Evolutionary conservation across 2,329 filamentous ascomycete species (phyloP).

Genomic region (Acephala macrosclerotiorum): DNA sequence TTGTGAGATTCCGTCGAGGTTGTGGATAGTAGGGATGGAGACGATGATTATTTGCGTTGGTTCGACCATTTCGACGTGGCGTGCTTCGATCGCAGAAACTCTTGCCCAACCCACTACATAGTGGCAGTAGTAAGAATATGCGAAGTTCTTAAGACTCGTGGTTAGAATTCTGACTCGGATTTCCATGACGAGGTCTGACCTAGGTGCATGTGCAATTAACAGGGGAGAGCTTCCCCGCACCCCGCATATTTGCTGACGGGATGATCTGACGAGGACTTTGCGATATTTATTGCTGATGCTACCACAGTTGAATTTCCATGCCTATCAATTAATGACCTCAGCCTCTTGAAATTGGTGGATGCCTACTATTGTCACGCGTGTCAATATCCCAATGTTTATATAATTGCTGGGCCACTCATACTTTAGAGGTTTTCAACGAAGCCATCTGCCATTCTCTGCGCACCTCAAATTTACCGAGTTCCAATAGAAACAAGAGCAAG

Average conservation of each 20-base stretch:
- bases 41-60: background rate
- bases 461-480: no score
- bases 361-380: no score
- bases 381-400: no score
- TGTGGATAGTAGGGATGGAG: background rate
- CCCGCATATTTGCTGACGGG: background rate
- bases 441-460: no score
- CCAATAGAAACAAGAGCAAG: background rate
- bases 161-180: no score
- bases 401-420: no score
- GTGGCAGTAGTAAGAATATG: no score
- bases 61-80: background rate
- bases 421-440: no score
- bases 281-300: background rate
- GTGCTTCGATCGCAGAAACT: no score
- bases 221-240: background rate
- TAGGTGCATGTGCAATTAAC: conserved; percentile 9
- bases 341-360: no score
- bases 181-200: no score
- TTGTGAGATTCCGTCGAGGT: background rate
- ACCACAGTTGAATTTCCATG: background rate
- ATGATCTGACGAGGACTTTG: background rate
- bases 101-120: background rate
- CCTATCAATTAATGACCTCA: background rate
- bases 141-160: no score